phyloP scores from a whole-genome alignment of 306 rosid species.

The Malus orientalis region DNA sequence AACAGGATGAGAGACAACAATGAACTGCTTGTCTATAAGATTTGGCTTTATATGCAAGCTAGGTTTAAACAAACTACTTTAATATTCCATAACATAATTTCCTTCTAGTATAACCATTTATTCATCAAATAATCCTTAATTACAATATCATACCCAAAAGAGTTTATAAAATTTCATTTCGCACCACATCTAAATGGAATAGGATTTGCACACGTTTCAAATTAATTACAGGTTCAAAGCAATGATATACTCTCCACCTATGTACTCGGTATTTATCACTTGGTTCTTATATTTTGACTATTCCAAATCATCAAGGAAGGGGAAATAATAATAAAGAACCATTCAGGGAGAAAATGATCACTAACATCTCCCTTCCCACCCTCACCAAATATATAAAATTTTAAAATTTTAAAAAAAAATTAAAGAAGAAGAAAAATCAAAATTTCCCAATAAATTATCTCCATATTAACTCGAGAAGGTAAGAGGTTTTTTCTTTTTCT shows the following conservation, averaged over 20 bases:
- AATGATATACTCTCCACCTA: not conserved
- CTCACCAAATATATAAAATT: not conserved
- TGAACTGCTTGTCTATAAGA: not conserved
- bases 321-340: too few relatives aligned
- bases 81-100: not conserved
- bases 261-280: not conserved
- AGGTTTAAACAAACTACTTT: not conserved
- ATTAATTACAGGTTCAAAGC: too few relatives aligned
- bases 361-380: not conserved
- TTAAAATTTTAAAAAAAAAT: too few relatives aligned
- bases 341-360: too few relatives aligned
- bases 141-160: not conserved
- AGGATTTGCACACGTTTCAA: not conserved
- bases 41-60: not conserved
- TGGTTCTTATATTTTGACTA: not conserved
- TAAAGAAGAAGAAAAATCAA: too few relatives aligned
- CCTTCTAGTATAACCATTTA: not conserved
- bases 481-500: not conserved
- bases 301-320: not conserved
- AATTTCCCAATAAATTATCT: not conserved
- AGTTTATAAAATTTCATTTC: not conserved
- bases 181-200: not conserved
- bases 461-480: not conserved
- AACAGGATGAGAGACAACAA: not conserved
- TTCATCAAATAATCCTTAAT: not conserved